These are phyloP conservation scores for Diplotaxis tenuifolia DNA, from an alignment of 345 rosid species.

Conservation along the genomic window DNA sequence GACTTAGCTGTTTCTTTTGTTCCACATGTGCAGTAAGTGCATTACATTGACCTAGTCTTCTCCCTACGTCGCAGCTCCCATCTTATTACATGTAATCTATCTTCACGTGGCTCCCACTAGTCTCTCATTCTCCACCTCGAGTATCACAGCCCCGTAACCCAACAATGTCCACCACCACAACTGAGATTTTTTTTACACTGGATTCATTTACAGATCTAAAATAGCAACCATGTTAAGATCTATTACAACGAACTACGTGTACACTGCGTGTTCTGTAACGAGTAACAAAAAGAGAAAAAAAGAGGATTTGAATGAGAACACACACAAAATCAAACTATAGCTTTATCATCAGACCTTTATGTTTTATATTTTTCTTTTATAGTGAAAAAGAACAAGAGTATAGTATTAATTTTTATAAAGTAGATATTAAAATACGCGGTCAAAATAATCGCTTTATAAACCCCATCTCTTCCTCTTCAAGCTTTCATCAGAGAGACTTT, in stretches of 20 bases:
- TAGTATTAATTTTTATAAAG: neutral
- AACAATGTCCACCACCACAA: neutral
- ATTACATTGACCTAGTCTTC: constrained; percentile 35
- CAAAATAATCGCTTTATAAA: constrained; percentile 34
- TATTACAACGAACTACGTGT: constrained; percentile 16
- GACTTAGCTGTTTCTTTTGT: constrained; percentile 29
- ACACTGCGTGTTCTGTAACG: constrained; percentile 19
- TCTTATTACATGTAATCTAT: neutral
- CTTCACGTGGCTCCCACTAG: constrained; percentile 12
- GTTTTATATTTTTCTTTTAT: neutral
- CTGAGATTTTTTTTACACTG: neutral
- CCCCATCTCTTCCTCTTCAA: no score
- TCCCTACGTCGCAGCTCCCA: constrained; percentile 20
- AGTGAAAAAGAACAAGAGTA: neutral
- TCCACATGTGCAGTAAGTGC: constrained; percentile 25
- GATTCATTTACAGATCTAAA: neutral
- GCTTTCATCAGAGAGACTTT: no score
- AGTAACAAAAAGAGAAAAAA: constrained; percentile 5
- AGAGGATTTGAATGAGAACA: constrained; percentile 1
- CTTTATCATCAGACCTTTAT: neutral
- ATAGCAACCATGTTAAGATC: neutral
- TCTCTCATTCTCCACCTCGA: neutral
- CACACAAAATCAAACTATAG: neutral
- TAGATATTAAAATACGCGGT: constrained; percentile 35
- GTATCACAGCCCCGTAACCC: constrained; percentile 15